Evolutionary conservation across 208 protist genomes (phyloP).

Genomic region (Trypanosoma conorhini): DNA sequence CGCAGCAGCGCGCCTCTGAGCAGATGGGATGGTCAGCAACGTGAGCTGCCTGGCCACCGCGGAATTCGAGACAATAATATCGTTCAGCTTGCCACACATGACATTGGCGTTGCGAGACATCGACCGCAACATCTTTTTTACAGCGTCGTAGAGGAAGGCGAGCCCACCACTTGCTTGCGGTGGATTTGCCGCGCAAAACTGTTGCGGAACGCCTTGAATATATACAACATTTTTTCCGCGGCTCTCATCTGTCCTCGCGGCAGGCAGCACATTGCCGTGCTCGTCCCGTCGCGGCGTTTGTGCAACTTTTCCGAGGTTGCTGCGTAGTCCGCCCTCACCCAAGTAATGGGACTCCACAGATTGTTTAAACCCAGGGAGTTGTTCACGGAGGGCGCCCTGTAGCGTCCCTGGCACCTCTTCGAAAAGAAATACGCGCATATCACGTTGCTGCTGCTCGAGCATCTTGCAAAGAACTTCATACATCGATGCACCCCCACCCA

Average conservation of each 20-base stretch:
- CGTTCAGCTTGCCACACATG: constrained; percentile 38
- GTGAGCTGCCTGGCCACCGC: constrained; percentile 22
- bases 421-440: not conserved
- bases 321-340: constrained; percentile 11
- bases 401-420: constrained; percentile 14
- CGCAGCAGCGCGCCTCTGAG: not conserved
- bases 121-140: constrained; percentile 29
- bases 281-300: not conserved
- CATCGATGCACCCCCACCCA: no score
- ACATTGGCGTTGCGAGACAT: constrained; percentile 33
- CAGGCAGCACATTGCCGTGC: constrained; percentile 5
- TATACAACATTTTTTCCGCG: constrained; percentile 6
- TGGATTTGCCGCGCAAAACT: not conserved
- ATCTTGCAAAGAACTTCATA: no score
- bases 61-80: constrained; percentile 33
- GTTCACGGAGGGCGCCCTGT: constrained; percentile 18
- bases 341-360: constrained; percentile 32
- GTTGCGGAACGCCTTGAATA: constrained; percentile 5
- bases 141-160: not conserved
- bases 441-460: not conserved
- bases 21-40: not conserved
- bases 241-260: constrained; percentile 3
- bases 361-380: constrained; percentile 27
- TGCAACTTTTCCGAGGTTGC: not conserved
- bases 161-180: not conserved